Evolutionary conservation across 1,139 yeast species (phyloP).

Genomic region (Suhomyces anneliseae): DNA sequence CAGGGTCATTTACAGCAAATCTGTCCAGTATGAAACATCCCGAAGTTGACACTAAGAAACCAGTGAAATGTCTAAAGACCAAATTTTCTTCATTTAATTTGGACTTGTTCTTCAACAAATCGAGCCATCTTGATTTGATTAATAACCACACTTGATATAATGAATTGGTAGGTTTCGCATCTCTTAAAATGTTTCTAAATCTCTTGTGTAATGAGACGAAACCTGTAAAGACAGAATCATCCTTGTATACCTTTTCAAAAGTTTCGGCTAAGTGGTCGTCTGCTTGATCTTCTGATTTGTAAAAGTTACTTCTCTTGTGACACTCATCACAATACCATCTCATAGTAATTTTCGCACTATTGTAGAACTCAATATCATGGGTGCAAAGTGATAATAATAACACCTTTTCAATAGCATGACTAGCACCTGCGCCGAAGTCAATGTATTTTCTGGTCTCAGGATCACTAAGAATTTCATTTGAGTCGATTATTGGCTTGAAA

Average conservation of each 20-base stretch:
- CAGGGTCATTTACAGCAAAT: constrained; percentile 26
- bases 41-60: constrained; percentile 58
- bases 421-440: constrained; percentile 21
- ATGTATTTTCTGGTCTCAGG: constrained; percentile 20
- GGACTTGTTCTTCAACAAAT: constrained; percentile 26
- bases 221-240: constrained; percentile 66
- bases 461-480: constrained; percentile 26
- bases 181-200: constrained; percentile 54
- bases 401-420: constrained; percentile 43
- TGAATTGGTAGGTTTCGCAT: constrained; percentile 61
- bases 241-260: constrained; percentile 52
- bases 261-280: constrained; percentile 38
- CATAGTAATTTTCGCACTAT: constrained; percentile 51
- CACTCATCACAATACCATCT: constrained; percentile 45
- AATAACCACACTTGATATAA: constrained; percentile 62
- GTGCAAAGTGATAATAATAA: constrained; percentile 53
- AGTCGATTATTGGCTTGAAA: constrained; percentile 21
- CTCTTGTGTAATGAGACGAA: constrained; percentile 75
- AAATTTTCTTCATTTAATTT: constrained; percentile 33
- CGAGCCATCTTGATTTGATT: constrained; percentile 57
- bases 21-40: constrained; percentile 50
- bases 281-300: constrained; percentile 2
- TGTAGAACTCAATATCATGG: constrained; percentile 57
- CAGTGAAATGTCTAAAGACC: constrained; percentile 61
- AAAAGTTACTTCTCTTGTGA: constrained; percentile 4